Percentiles rank a stretch among this genome's conserved stretches.
Conservation (phyloP, 257 asterid genomes). For the Penstemon davidsonii region DNA sequence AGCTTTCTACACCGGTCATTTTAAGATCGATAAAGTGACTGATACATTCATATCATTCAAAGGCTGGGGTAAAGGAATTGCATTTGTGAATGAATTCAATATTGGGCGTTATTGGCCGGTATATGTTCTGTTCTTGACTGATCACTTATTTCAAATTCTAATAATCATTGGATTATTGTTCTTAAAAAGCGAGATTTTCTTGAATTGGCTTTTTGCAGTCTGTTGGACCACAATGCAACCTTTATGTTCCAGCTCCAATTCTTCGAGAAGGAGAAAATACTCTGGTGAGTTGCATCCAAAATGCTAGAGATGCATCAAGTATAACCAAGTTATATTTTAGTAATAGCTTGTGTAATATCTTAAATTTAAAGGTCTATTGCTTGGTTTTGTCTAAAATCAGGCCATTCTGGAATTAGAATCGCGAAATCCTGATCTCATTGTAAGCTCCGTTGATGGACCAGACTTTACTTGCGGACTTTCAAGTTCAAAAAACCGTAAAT, state of each 20-base stretch:
- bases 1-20: constrained; percentile 65
- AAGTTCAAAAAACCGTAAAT: constrained; percentile 27
- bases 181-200: not conserved
- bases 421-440: constrained; percentile 48
- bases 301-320: not conserved
- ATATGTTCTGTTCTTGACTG: constrained; percentile 9
- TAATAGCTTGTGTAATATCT: not conserved
- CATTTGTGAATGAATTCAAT: constrained; percentile 66
- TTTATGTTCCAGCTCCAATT: constrained; percentile 86
- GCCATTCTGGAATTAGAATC: constrained; percentile 76
- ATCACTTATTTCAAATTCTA: not conserved
- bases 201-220: constrained; percentile 53
- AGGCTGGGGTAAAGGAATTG: constrained; percentile 94
- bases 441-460: constrained; percentile 56
- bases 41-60: constrained; percentile 81
- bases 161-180: not conserved
- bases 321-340: not conserved
- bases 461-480: constrained; percentile 67
- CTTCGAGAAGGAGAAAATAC: constrained; percentile 67
- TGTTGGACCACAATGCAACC: constrained; percentile 89
- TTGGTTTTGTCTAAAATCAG: constrained; percentile 39
- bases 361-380: not conserved
- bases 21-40: constrained; percentile 48
- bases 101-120: constrained; percentile 97
- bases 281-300: constrained; percentile 51